Evolutionary conservation across 108 stramenopile species (phyloP), one percentile per base, ranked within the genome.

Genomic region (Pseudonitzschia multiseries): DNA sequence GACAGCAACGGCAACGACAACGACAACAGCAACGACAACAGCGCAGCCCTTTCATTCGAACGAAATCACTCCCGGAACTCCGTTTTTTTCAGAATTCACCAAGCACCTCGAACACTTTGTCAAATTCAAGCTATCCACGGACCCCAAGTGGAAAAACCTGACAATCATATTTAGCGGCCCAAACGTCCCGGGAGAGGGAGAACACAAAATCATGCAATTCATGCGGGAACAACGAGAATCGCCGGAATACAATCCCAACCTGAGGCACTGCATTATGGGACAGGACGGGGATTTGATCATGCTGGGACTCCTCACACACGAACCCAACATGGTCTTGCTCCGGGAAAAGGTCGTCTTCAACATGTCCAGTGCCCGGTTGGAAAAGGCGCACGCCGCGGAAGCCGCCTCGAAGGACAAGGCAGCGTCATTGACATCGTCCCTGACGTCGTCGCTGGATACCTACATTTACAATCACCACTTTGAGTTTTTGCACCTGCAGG

Each of bases 231-330:
- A 92, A 73, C 81, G 87, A 60, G 66, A 70, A 54, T 75, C 82
- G 48, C 82, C 84, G 17, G 87, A 83, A 67, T 95, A 95, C 73
- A 73, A 96, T 77, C 94, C 97, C 21, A 97, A 97, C 81, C 82
- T 92, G 20, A 80, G 95, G 3, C 99, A 99, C 84, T 98, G 98
- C 81, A 91, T 99, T 68, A 96, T 96, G 83, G 99, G 99, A 52
- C 95, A 99, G 69, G 99, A 99, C 85, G 99, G 97, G n/a, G 99
- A 99, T 80, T 85, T 99, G 51, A 98, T 99, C 84, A 98, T 99
- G 98, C 84, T 99, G 8, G 95, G 94, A 42, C 83, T 99, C 31
- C 96, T 92, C 2, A 97, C 96, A 15, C 99, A 99, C 72, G 98
- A 99, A 81, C 97, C 97, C 4, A 93, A 98, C 78, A 89, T 97